Conservation (phyloP, 345 rosid species). For the Microcos paniculata region DNA sequence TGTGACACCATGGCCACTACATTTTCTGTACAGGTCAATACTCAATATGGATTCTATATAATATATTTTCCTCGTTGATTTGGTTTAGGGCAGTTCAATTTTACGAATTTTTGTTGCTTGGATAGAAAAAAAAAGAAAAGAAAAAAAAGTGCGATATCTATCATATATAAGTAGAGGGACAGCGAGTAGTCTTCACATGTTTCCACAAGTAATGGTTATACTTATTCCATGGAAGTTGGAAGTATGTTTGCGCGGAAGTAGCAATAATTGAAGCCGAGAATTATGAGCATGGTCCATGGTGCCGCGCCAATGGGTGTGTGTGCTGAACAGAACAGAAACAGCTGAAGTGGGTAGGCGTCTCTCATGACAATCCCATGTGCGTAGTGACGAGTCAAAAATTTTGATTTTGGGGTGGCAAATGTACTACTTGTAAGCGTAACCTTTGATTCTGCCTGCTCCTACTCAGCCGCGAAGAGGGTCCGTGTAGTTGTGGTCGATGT, state of each 20-base stretch:
- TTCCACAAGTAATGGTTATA: too few relatives aligned
- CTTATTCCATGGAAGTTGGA: background rate
- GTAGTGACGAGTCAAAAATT: background rate
- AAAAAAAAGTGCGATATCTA: too few relatives aligned
- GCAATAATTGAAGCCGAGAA: background rate
- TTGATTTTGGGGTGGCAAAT: background rate
- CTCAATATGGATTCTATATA: slow-evolving; percentile 16
- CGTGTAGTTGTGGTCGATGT: too few relatives aligned
- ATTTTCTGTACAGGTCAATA: slow-evolving; percentile 35
- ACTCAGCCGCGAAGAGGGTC: too few relatives aligned
- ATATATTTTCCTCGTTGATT: background rate
- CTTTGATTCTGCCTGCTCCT: too few relatives aligned
- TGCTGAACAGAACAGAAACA: too few relatives aligned
- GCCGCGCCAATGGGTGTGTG: background rate
- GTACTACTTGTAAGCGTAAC: too few relatives aligned
- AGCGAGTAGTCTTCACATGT: too few relatives aligned
- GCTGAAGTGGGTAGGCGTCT: background rate
- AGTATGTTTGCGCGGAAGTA: background rate
- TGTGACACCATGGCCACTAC: slow-evolving; percentile 21
- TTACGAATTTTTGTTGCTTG: too few relatives aligned
- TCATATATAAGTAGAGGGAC: too few relatives aligned
- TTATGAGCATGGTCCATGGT: background rate
- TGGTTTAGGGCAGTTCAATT: background rate
- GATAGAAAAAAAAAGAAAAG: too few relatives aligned
- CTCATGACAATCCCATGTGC: too few relatives aligned